Conservation (phyloP, 331 rosid species). For the Acacia pycnantha region DNA sequence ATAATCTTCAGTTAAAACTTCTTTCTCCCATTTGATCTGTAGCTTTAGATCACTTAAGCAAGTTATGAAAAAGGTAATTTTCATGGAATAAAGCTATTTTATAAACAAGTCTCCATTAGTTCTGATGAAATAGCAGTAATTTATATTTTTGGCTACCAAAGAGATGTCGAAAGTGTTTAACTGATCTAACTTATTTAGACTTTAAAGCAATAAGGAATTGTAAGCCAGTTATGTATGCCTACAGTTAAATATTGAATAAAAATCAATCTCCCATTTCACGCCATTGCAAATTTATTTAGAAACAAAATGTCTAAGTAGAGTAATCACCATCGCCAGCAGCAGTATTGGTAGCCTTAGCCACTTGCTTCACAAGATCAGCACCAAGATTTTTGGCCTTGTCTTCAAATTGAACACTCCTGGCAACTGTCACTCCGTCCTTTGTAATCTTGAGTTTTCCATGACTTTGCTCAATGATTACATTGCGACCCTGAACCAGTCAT, state of each 20-base stretch:
- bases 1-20: not conserved
- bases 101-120: not conserved
- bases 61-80: not conserved
- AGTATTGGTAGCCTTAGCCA: constrained; percentile 86
- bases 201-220: not conserved
- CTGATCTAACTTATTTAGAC: not conserved
- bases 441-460: constrained; percentile 67
- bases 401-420: constrained; percentile 72
- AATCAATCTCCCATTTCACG: not conserved
- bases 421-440: constrained; percentile 95
- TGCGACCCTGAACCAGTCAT: constrained; percentile 73
- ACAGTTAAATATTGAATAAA: constrained; percentile 13
- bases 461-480: constrained; percentile 76
- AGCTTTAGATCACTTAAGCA: constrained; percentile 4
- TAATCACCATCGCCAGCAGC: constrained; percentile 78
- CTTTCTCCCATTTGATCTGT: not conserved
- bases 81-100: not conserved
- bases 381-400: constrained; percentile 81
- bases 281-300: not conserved
- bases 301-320: not conserved
- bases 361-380: constrained; percentile 86
- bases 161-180: not conserved
- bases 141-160: not conserved
- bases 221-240: not conserved
- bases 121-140: not conserved